These are phyloP conservation scores for Sungouiozyma ichnusensis DNA, from an alignment of 805 yeast species.

Conservation along the genomic window DNA sequence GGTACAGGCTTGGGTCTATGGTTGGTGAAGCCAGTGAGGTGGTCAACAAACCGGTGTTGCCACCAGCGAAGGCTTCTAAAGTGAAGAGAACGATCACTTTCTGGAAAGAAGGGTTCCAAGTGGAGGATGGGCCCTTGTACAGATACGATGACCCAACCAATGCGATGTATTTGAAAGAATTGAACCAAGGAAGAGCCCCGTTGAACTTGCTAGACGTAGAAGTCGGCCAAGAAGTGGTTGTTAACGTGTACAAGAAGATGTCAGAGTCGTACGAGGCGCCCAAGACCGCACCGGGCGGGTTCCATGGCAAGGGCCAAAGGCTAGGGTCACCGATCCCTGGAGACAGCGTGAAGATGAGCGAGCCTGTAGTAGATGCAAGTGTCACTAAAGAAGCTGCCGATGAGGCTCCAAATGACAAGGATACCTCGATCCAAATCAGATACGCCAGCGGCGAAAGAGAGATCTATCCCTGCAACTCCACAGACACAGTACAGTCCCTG, in stretches of 20 bases:
- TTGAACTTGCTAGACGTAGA: slow-evolving; percentile 69
- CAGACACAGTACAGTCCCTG: slow-evolving; percentile 53
- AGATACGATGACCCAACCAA: slow-evolving; percentile 92
- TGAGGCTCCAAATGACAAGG: slow-evolving; percentile 28
- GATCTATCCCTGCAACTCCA: slow-evolving; percentile 51
- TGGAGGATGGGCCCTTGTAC: slow-evolving; percentile 80
- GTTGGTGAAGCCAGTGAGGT: slow-evolving; percentile 25
- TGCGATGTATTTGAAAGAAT: slow-evolving; percentile 61
- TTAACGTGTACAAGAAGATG: slow-evolving; percentile 65
- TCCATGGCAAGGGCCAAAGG: slow-evolving; percentile 70
- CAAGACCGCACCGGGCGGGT: slow-evolving; percentile 52
- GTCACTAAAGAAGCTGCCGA: slow-evolving; percentile 17
- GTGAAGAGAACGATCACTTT: slow-evolving; percentile 79
- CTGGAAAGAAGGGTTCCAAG: slow-evolving; percentile 94
- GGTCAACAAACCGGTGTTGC: slow-evolving; percentile 15
- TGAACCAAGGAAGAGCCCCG: slow-evolving; percentile 89
- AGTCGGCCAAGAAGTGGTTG: slow-evolving; percentile 89
- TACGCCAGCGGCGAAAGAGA: slow-evolving; percentile 71
- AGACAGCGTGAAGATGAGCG: slow-evolving; percentile 29
- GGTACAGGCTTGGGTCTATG: slow-evolving; percentile 33
- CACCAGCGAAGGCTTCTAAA: slow-evolving; percentile 30
- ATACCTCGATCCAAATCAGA: slow-evolving; percentile 69
- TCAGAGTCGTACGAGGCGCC: slow-evolving; percentile 78
- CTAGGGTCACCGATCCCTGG: slow-evolving; percentile 87
- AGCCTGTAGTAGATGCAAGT: slow-evolving; percentile 7